A percentile compares a stretch with the other conserved stretches of the same genome.
Conservation (phyloP, 805 yeast species). For the Kodamaea sagamina region DNA sequence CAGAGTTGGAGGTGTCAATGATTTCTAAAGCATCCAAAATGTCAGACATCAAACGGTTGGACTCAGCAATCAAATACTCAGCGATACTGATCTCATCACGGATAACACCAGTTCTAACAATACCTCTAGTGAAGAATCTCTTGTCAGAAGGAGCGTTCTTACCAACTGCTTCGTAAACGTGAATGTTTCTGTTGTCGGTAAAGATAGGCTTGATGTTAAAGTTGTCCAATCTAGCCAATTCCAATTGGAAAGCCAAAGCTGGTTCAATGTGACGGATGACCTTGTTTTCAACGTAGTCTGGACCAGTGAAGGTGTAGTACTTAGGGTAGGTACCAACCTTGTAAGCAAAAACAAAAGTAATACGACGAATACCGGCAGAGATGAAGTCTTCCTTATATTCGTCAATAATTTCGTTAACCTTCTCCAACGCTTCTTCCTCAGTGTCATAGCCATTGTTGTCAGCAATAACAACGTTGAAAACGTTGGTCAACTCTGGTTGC, state of each 20-base stretch:
- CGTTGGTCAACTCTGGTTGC: conserved; percentile 59
- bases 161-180: conserved; percentile 95
- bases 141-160: conserved; percentile 91
- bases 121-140: conserved; percentile 96
- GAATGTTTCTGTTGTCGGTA: conserved; percentile 96
- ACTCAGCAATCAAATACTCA: conserved; percentile 93
- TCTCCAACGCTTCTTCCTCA: conserved; percentile 66
- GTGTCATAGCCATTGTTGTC: conserved; percentile 71
- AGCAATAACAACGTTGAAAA: conserved; percentile 77
- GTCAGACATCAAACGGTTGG: conserved; percentile 93
- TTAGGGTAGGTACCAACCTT: conserved; percentile 87
- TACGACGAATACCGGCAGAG: conserved; percentile 80
- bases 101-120: conserved; percentile 92
- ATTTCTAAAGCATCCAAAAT: conserved; percentile 93
- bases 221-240: conserved; percentile 89
- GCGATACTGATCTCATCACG: conserved; percentile 91
- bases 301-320: conserved; percentile 93
- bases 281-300: conserved; percentile 80
- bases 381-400: conserved; percentile 70
- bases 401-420: conserved; percentile 63
- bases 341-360: conserved; percentile 86
- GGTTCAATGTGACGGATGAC: conserved; percentile 98
- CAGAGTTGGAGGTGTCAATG: conserved; percentile 91
- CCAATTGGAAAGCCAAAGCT: conserved; percentile 95
- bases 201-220: conserved; percentile 92